Percentiles rank a stretch among this genome's conserved stretches.
phyloP scores from a whole-genome alignment of 371 early-diverging fungal species.

The Zopfochytrium polystomum region DNA sequence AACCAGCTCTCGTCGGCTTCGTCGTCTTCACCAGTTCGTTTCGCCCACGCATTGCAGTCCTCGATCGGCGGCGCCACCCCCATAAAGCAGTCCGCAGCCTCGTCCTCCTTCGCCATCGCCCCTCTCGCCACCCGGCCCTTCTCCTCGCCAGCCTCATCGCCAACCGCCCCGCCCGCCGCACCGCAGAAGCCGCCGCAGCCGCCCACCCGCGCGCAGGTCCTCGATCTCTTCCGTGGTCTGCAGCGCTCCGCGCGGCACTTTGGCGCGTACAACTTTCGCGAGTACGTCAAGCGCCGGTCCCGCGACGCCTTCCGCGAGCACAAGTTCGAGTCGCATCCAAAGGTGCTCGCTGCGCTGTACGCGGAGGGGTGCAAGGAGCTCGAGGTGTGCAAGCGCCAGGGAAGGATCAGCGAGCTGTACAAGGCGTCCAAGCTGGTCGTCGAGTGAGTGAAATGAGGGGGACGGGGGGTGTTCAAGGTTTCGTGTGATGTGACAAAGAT shows the following conservation, averaged over 20 bases:
- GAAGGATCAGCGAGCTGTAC: slow-evolving; percentile 61
- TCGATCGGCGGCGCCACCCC: no score
- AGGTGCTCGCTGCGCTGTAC: slow-evolving; percentile 51
- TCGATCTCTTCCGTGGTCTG: slow-evolving; percentile 63
- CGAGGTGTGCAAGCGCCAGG: slow-evolving; percentile 64
- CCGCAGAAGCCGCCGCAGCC: no score
- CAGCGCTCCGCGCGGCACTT: slow-evolving; percentile 58
- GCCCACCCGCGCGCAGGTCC: slow-evolving; percentile 48
- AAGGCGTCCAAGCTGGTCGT: slow-evolving; percentile 56
- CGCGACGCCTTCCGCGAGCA: slow-evolving; percentile 64
- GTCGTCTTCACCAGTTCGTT: no score
- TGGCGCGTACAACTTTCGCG: slow-evolving; percentile 69
- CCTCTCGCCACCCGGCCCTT: no score
- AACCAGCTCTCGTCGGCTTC: no score
- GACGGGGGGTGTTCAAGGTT: neutral
- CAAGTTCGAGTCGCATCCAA: slow-evolving; percentile 57
- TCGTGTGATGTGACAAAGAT: no score
- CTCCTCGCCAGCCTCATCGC: no score
- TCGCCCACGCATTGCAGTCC: no score
- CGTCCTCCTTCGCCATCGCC: no score
- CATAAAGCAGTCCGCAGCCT: no score
- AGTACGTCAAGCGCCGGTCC: slow-evolving; percentile 65
- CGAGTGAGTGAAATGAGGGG: slow-evolving; percentile 42
- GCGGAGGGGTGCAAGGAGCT: slow-evolving; percentile 58
- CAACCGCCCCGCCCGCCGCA: no score